Evolutionary conservation across 139 green algal genomes (phyloP), one percentile per base, ranked within the genome.

Genomic region (Tetradesmus lagerheimii): DNA sequence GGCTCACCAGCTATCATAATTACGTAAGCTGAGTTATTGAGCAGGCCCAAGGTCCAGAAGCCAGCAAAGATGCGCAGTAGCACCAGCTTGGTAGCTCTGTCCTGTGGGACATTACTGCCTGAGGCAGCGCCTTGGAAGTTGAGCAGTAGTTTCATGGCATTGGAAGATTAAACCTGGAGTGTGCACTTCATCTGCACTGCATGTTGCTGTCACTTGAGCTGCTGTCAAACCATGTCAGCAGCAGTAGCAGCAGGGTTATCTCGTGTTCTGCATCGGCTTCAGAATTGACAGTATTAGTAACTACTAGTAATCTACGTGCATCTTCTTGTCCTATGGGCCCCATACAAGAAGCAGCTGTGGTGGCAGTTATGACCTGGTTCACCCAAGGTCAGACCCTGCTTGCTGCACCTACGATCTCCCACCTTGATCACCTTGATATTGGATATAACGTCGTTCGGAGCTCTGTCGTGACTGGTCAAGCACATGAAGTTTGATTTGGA

Each of bases 21-120:
- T 2, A 96, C 93, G 35, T 97, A 97, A 85, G 86, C 86, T 34
- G 86, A 34, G 84, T 95, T 95, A 84, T 95, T 95, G 31, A 95
- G 62, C 1, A 95, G 66, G 27, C 93, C 93, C 37, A 95, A 78
- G 27, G 93, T 38, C 91, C 91, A 95, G 57, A 94, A 95, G 39
- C 88, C 88, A 66, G 41, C 71, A 38, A 89, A 83, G 43, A 89
- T 76, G 71, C 71, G 43, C 80, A 66, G 23, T 5, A 37, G 43
- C 43, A 83, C 38, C 38, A 62, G 20, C 11, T 64, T 71, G 11
- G 31, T 53, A 9, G 39, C 38, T 34, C n/a, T 83, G 77, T 83
- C 71, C 31, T 38, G 31, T 4, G 4, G 6, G 31, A 2, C n/a
- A n/a, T n/a, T 38, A n/a, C n/a, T 38, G 71, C n/a, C 71, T 23